Evolutionary conservation across 2,329 filamentous ascomycete species (phyloP).

Genomic region (Fusarium virguliforme): DNA sequence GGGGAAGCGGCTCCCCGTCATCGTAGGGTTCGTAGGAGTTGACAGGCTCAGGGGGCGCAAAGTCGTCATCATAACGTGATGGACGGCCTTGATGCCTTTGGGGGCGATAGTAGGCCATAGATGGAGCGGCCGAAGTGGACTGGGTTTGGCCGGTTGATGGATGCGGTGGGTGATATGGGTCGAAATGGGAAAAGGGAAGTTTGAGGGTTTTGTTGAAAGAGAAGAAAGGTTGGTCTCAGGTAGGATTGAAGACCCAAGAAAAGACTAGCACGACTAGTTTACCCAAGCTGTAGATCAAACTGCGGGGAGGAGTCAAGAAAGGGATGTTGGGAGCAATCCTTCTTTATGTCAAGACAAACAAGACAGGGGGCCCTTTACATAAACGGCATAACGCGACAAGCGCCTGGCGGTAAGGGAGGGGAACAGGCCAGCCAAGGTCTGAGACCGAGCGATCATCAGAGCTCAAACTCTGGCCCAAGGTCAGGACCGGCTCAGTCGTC

Average conservation of each 20-base stretch:
- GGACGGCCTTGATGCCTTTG: slow-evolving; percentile 46
- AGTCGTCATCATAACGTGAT: slow-evolving; percentile 49
- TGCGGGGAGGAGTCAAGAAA: slow-evolving; percentile 26
- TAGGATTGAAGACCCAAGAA: slow-evolving; percentile 16
- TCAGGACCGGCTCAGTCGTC: slow-evolving; percentile 18
- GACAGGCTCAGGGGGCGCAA: slow-evolving; percentile 40
- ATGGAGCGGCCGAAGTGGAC: slow-evolving; percentile 9
- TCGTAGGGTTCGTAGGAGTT: slow-evolving; percentile 44
- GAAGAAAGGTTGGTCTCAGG: slow-evolving; percentile 8
- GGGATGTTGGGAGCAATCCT: slow-evolving; percentile 29
- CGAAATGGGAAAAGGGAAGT: background rate
- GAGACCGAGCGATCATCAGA: slow-evolving; percentile 22
- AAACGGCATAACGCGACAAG: slow-evolving; percentile 25
- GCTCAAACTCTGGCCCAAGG: slow-evolving; percentile 15
- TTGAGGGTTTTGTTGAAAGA: slow-evolving; percentile 15
- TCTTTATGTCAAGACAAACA: slow-evolving; percentile 44
- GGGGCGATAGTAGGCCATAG: slow-evolving; percentile 50
- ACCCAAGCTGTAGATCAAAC: slow-evolving; percentile 25
- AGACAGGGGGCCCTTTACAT: slow-evolving; percentile 17
- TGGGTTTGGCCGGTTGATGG: background rate
- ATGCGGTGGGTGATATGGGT: background rate
- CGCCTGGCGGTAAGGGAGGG: slow-evolving; percentile 31
- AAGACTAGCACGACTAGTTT: slow-evolving; percentile 22
- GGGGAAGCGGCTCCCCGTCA: slow-evolving; percentile 26
- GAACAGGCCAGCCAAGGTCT: slow-evolving; percentile 6